phyloP scores from a whole-genome alignment of 495 filamentous ascomycete species.

The Usnea hakonensis region DNA sequence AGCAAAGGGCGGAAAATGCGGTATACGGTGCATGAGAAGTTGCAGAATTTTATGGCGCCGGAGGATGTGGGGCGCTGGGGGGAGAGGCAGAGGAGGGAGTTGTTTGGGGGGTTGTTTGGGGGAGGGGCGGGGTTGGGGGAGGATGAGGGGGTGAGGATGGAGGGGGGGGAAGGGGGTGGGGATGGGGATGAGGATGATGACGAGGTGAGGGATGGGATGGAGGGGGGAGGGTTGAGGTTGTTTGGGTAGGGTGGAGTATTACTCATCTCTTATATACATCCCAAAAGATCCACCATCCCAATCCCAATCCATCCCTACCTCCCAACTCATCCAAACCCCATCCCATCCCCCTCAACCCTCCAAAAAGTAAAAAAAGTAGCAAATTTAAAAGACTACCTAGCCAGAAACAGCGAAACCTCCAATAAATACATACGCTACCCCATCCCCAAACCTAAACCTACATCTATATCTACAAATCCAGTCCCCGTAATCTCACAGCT shows the following conservation, averaged over 20 bases:
- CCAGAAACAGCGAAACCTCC: too few species aligned
- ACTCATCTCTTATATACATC: too few species aligned
- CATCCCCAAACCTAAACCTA: too few species aligned
- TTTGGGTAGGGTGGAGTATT: constrained; percentile 52
- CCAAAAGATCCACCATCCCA: background rate
- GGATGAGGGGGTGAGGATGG: constrained; percentile 47
- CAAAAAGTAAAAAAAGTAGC: too few species aligned
- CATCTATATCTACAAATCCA: too few species aligned
- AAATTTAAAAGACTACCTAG: too few species aligned
- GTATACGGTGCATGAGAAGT: constrained; percentile 89
- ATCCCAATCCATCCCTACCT: too few species aligned
- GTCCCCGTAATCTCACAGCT: too few species aligned
- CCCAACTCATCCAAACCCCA: too few species aligned
- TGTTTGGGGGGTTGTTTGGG: constrained; percentile 85
- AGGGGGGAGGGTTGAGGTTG: constrained; percentile 65
- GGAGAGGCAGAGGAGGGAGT: constrained; percentile 66
- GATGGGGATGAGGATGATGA: constrained; percentile 45
- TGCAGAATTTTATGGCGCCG: constrained; percentile 97
- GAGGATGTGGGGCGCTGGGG: constrained; percentile 76
- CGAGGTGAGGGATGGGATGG: constrained; percentile 49
- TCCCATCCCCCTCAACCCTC: too few species aligned
- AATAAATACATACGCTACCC: too few species aligned
- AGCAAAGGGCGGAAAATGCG: constrained; percentile 92
- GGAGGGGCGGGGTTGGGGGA: constrained; percentile 67
- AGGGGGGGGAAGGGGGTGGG: constrained; percentile 44